Evolutionary conservation across 1,284 basidiomycete species (phyloP), one percentile per base, ranked within the genome.

Genomic region (Puccinia sorghi): DNA sequence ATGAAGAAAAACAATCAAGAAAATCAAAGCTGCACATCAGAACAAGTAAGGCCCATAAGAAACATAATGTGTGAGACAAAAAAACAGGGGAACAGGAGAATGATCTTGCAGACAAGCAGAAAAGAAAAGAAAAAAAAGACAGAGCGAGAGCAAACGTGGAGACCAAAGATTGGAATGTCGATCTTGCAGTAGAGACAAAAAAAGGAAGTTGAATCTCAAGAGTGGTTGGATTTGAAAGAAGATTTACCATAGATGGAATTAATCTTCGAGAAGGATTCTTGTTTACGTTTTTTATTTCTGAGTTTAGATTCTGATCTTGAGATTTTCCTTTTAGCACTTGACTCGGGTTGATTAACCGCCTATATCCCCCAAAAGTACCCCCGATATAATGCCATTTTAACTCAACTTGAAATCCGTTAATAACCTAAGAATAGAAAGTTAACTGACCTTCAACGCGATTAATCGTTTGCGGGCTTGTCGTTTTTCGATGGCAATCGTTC

Each of bases 201-300:
- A 54, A 48, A 32, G 22, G 8, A 46, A 48, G n/a, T 48, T 71
- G 3, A 48, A 25, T 3, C 3, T 50, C 15, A 32, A 73, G 27
- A 71, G 3, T 57, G 39, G 20, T 41, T 71, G 48, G 50, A 54
- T 71, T 71, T 71, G 20, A 52, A 54, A 39, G 67, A 70, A 20
- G 46, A 63, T 78, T 78, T 78, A 27, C 75, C 75, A 63, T 46
- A 78, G 3, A 50, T 12, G 17, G 67, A 22, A 70, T 78, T 78
- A 5, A 20, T 43, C 25, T 50, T 63, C 37, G 75, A 67, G 25
- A 78, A 71, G 12, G 67, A 67, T 70, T 71, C 66, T 52, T 84
- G 83, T 85, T 93, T 93, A 82, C 92, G 86, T 84, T 94, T 94
- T 83, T 90, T 88, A 81, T 91, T 91, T 81, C 92, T 91, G 85